Conservation (phyloP, 805 yeast species). For the Blastobotrys terrestris region DNA sequence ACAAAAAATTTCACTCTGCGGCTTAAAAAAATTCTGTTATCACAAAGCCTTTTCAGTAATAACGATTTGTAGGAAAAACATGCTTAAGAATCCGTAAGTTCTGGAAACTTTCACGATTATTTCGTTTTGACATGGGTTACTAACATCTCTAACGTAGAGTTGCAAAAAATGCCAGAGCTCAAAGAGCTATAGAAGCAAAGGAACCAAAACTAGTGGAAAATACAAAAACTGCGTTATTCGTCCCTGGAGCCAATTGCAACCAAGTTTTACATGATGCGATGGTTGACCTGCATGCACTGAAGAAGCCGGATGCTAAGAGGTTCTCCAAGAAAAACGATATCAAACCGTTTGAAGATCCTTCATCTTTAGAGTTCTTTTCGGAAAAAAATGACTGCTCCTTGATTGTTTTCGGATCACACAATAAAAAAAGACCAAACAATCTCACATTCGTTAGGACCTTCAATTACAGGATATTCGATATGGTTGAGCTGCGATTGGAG, state of each 20-base stretch:
- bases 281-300: constrained; percentile 82
- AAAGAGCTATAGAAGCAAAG: constrained; percentile 84
- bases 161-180: constrained; percentile 93
- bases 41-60: too few relatives aligned
- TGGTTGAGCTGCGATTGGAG: constrained; percentile 79
- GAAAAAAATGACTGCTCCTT: constrained; percentile 91
- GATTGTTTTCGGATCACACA: constrained; percentile 68
- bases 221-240: constrained; percentile 80
- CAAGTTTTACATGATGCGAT: constrained; percentile 79
- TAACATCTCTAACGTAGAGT: background rate
- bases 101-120: background rate
- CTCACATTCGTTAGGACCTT: constrained; percentile 85
- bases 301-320: constrained; percentile 84
- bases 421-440: constrained; percentile 90
- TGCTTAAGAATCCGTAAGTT: constrained; percentile 36
- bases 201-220: constrained; percentile 88
- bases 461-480: constrained; percentile 84
- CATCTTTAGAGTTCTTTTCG: constrained; percentile 81
- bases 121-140: too few relatives aligned
- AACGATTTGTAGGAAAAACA: too few relatives aligned
- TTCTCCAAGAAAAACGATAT: constrained; percentile 84
- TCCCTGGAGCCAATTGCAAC: constrained; percentile 81
- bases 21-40: too few relatives aligned
- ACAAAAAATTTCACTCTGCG: too few relatives aligned
- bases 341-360: constrained; percentile 86